A percentile compares a stretch with the other conserved stretches of the same genome.
Conservation (phyloP, 2,329 filamentous ascomycete species). For the Exophiala phaeomuriformis region DNA sequence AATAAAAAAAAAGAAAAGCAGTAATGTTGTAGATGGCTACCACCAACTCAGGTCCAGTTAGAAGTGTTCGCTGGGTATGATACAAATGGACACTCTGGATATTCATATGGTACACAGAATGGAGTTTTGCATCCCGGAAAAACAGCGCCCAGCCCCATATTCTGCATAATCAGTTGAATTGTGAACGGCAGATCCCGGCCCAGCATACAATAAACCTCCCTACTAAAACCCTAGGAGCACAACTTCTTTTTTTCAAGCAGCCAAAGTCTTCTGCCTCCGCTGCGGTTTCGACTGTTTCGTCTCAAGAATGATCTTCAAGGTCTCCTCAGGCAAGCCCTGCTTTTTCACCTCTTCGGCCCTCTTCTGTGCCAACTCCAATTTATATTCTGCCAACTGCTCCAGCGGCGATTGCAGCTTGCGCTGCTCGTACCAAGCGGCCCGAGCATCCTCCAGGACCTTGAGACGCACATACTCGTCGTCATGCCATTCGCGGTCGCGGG, state of each 20-base stretch:
- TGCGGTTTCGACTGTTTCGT: slow-evolving; percentile 1
- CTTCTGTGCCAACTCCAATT: slow-evolving; percentile 5
- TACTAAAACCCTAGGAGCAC: background rate
- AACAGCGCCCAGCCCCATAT: too few species aligned
- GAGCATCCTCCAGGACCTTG: slow-evolving; percentile 26
- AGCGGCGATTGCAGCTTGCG: slow-evolving; percentile 16
- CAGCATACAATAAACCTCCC: background rate
- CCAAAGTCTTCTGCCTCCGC: background rate
- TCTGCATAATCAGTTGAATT: too few species aligned
- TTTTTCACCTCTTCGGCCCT: slow-evolving; percentile 8
- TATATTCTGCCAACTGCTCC: slow-evolving; percentile 8
- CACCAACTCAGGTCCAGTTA: too few species aligned
- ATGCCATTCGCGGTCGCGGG: slow-evolving; percentile 12
- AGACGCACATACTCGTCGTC: slow-evolving; percentile 23
- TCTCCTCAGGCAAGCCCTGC: slow-evolving; percentile 7
- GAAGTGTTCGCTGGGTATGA: too few species aligned
- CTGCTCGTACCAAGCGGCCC: slow-evolving; percentile 21
- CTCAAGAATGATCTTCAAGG: slow-evolving; percentile 2
- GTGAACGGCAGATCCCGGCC: too few species aligned
- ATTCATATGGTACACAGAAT: too few species aligned
- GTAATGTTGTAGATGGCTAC: too few species aligned
- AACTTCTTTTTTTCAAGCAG: slow-evolving; percentile 4
- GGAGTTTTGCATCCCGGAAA: too few species aligned
- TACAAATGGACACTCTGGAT: too few species aligned
- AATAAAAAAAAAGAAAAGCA: too few species aligned